A percentile compares a stretch with the other conserved stretches of the same genome.
These are phyloP conservation scores for Epichloe scottii DNA, from an alignment of 2,329 filamentous ascomycete genomes.

Conservation along the genomic window DNA sequence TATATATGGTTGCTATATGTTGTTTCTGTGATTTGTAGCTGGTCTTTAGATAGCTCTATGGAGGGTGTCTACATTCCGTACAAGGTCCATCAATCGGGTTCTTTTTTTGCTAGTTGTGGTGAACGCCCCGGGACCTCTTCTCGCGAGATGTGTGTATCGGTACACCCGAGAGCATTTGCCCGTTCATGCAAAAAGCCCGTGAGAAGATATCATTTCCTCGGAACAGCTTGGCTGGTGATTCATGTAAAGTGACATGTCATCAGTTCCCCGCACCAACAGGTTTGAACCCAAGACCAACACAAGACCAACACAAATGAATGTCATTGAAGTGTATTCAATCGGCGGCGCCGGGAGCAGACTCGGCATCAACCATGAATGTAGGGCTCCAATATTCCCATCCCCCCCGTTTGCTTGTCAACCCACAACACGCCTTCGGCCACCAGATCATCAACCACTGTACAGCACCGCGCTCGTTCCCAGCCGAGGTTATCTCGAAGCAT, in stretches of 20 bases:
- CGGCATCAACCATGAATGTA: slow-evolving; percentile 49
- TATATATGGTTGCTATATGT: not conserved
- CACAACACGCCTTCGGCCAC: slow-evolving; percentile 83
- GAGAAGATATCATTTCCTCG: no score
- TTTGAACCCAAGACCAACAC: no score
- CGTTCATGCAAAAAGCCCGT: no score
- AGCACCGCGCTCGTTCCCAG: slow-evolving; percentile 76
- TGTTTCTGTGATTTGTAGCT: not conserved
- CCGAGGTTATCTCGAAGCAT: slow-evolving; percentile 79
- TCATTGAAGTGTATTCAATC: not conserved
- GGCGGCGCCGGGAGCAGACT: slow-evolving; percentile 2
- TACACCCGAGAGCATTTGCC: no score
- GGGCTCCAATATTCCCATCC: slow-evolving; percentile 95
- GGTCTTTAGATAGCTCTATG: not conserved
- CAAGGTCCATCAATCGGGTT: not conserved
- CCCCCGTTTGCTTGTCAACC: slow-evolving; percentile 69
- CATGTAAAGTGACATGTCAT: no score
- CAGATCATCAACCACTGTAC: slow-evolving; percentile 82
- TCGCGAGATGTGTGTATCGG: not conserved
- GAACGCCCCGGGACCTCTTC: not conserved
- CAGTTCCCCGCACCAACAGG: no score
- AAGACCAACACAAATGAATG: no score
- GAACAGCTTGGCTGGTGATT: no score
- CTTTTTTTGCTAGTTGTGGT: not conserved
- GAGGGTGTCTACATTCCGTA: not conserved